These are phyloP conservation scores for Micractinium sp. DNA, from an alignment of 139 green algal species.

Conservation along the genomic window DNA sequence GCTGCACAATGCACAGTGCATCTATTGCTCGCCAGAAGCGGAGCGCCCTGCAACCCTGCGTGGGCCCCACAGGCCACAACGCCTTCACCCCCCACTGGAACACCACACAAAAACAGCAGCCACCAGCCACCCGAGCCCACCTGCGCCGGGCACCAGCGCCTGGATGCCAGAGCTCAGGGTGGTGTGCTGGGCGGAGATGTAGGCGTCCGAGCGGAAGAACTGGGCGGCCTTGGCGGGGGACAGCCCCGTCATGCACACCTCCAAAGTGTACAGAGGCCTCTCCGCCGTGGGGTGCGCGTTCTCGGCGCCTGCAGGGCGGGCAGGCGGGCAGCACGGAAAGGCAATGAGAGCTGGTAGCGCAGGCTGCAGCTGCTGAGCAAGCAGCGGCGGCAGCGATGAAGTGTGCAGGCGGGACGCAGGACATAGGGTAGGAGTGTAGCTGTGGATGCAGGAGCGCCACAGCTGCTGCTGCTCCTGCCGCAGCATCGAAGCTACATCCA, in stretches of 20 bases:
- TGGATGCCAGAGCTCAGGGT: slow-evolving; percentile 73
- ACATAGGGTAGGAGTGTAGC: too few species aligned
- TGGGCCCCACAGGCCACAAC: too few species aligned
- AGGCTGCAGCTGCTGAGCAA: neutral
- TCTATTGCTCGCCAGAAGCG: too few species aligned
- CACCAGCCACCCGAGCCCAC: neutral
- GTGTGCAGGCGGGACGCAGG: too few species aligned
- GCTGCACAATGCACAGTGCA: neutral
- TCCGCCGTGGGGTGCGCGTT: neutral
- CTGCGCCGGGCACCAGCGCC: slow-evolving; percentile 73
- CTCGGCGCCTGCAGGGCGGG: neutral
- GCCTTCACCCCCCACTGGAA: too few species aligned
- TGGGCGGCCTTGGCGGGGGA: slow-evolving; percentile 60
- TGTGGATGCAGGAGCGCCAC: too few species aligned
- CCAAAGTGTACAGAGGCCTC: slow-evolving; percentile 78
- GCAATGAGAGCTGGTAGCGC: too few species aligned
- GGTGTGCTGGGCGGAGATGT: slow-evolving; percentile 66
- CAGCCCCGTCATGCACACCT: slow-evolving; percentile 93
- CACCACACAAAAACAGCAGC: neutral
- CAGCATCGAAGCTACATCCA: too few species aligned
- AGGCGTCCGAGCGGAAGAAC: slow-evolving; percentile 81
- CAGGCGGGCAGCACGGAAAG: neutral
- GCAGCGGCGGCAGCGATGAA: neutral
- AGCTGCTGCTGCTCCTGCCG: too few species aligned
- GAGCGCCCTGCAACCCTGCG: too few species aligned